Conservation (phyloP, 257 asterid species). For the Przewalskia tangutica region DNA sequence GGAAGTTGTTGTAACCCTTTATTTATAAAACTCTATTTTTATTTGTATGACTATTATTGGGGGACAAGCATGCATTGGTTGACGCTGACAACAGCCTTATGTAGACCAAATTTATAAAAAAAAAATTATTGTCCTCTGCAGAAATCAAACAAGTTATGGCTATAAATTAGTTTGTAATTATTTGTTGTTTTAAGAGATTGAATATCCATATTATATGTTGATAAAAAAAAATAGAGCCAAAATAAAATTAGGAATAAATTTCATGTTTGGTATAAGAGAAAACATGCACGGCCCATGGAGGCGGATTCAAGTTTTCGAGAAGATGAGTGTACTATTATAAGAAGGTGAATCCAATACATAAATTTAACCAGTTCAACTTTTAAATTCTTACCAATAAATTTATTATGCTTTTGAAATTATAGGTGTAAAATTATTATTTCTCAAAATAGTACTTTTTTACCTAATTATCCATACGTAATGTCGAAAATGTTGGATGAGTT, state of each 20-base stretch:
- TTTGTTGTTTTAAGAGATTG: background rate
- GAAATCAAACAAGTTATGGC: background rate
- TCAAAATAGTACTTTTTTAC: too few species aligned
- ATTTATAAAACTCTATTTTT: background rate
- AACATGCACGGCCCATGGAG: background rate
- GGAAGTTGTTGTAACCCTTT: constrained; percentile 7
- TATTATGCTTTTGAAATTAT: too few species aligned
- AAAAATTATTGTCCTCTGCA: background rate
- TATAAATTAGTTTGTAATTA: background rate
- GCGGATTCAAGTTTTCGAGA: too few species aligned
- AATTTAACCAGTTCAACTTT: too few species aligned
- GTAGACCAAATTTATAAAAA: background rate
- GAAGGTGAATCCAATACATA: too few species aligned
- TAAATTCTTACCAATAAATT: too few species aligned
- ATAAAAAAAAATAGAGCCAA: background rate
- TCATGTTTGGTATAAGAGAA: background rate
- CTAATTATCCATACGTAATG: too few species aligned
- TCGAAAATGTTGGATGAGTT: background rate
- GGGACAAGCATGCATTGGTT: background rate
- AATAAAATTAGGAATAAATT: background rate
- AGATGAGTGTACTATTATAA: too few species aligned
- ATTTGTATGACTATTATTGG: background rate
- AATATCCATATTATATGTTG: background rate
- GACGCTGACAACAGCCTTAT: background rate
- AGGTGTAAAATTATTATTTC: too few species aligned